phyloP scores from a whole-genome alignment of 345 rosid species.

The Eucalyptus lansdowneana region DNA sequence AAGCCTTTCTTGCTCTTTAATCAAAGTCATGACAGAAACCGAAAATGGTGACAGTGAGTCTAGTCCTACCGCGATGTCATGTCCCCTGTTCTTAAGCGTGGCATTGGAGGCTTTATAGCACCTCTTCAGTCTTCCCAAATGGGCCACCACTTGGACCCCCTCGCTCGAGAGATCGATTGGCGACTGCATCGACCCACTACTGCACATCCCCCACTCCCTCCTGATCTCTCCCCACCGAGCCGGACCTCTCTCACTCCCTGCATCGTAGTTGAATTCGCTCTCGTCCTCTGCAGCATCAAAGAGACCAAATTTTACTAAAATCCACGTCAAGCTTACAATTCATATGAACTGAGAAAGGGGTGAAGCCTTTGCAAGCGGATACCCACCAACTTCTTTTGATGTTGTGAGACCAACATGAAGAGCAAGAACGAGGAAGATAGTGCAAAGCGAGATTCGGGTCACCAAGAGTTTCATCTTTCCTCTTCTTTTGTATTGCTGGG shows the following conservation, averaged over 20 bases:
- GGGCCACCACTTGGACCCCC: slow-evolving; percentile 37
- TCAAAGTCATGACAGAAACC: background rate
- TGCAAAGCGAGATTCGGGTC: background rate
- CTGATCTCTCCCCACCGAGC: slow-evolving; percentile 56
- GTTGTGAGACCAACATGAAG: background rate
- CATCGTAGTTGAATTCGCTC: slow-evolving; percentile 36
- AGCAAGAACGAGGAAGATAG: slow-evolving; percentile 5
- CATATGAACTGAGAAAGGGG: background rate
- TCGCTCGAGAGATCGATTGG: slow-evolving; percentile 58
- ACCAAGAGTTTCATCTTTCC: background rate
- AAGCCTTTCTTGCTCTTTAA: background rate
- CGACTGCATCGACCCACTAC: slow-evolving; percentile 71
- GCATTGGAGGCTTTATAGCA: slow-evolving; percentile 40
- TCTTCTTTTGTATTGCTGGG: background rate
- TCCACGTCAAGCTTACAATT: background rate
- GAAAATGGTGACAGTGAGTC: background rate
- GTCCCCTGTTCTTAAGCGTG: slow-evolving; percentile 71
- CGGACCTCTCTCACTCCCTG: slow-evolving; percentile 34
- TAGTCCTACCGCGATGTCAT: slow-evolving; percentile 61
- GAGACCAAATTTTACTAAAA: background rate
- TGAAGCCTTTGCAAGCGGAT: background rate
- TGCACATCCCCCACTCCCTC: slow-evolving; percentile 48
- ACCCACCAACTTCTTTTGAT: slow-evolving; percentile 32
- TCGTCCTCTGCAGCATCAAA: slow-evolving; percentile 47
- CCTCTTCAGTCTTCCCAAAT: slow-evolving; percentile 34